Base-by-base conservation (phyloP, 2,329 filamentous ascomycete genomes). In the Akanthomyces lecanii region DNA sequence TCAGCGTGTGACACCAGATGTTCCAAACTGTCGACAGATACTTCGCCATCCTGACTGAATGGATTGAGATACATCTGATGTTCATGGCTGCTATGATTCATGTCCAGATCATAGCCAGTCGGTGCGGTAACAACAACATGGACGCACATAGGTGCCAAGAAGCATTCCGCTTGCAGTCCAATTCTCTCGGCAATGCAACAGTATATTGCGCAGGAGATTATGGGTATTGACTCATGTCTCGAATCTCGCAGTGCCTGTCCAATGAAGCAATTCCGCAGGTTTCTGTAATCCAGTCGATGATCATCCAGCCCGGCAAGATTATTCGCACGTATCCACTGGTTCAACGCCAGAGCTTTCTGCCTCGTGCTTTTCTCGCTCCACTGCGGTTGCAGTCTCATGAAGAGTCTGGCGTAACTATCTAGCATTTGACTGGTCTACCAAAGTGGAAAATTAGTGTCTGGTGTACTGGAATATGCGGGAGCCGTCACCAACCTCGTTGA, bases 201-300 rank as follows among this genome's bases (percentile, higher is more conserved):
- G 75, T 89, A 99, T 66, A 98, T 96, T 64, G 89, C 89, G 62
- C 89, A 89, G 1, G 92, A 95, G 65, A 97, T 89, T 57, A 97
- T 82, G 1, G 94, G 95, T 10, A 97, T 81, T 1, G 92, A 94
- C 33, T 90, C 87, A 70, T 96, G 92, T 0, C 84, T 82, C 7
- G 84, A 77, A 56, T 90, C 87, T 42, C 85, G 87, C 50, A 98
- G 79, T 4, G 90, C 91, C 65, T 96, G 81, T 11, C 92, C 92
- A 62, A 99, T 87, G 69, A 97, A 90, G 69, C 91, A 96, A 74
- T 98, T 96, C 65, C 90, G 86, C 63, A 98, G 76, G 64, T 89
- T 88, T 68, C 91, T 87, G 72, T 95, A 97, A 61, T 89, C 85
- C 48, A 79, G 73, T 8, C 86, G 84, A 5, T 80, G 78, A n/a